A percentile compares a stretch with the other conserved stretches of the same genome.
Conservation (phyloP, 164 flowering plant genomes). For the Stephania japonica region DNA sequence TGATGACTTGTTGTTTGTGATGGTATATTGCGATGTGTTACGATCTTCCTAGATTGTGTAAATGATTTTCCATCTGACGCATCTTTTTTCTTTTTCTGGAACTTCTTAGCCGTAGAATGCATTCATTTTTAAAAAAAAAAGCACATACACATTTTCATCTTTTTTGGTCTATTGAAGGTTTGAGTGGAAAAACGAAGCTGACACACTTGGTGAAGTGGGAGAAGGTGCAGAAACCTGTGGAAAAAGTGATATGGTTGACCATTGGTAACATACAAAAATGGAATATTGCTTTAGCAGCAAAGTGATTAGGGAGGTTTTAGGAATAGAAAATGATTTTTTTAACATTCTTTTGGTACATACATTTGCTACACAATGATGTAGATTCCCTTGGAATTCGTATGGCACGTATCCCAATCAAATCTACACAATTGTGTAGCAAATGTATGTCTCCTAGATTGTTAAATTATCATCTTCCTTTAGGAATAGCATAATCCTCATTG, state of each 20-base stretch:
- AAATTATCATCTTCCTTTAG: no score
- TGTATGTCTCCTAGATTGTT: no score
- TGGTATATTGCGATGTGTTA: not conserved
- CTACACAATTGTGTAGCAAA: no score
- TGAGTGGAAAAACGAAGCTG: not conserved
- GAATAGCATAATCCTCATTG: not conserved
- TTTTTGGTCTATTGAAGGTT: not conserved
- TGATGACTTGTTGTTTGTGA: not conserved
- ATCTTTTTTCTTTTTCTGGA: not conserved
- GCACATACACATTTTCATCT: not conserved
- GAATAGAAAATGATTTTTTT: no score
- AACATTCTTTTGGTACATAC: no score
- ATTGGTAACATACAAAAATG: not conserved
- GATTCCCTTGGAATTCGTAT: no score
- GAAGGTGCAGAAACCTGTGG: not conserved
- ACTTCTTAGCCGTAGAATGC: not conserved
- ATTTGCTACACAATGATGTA: no score
- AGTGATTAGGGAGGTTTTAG: not conserved
- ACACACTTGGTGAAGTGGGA: not conserved
- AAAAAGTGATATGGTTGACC: not conserved
- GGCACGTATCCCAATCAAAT: no score
- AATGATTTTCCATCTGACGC: not conserved
- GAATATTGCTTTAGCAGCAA: not conserved
- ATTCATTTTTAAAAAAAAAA: no score
- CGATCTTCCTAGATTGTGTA: not conserved